Evolutionary conservation across 371 early-diverging fungal genomes (phyloP).

Genomic region (Parasitella parasitica): DNA sequence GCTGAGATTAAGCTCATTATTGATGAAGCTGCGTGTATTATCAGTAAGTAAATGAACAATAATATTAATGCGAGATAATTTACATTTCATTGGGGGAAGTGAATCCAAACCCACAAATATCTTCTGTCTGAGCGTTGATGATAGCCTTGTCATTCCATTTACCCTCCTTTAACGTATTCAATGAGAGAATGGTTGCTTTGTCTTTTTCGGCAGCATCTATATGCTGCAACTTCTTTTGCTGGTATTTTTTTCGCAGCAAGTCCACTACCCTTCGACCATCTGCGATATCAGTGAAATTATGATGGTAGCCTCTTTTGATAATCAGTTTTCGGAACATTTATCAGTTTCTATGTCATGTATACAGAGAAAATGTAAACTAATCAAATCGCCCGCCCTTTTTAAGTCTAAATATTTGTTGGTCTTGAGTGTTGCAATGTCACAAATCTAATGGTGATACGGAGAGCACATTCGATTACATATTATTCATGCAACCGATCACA

Average conservation of each 20-base stretch:
- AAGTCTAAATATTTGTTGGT: neutral
- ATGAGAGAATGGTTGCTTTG: constrained; percentile 25
- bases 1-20: constrained; percentile 47
- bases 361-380: neutral
- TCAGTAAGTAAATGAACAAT: neutral
- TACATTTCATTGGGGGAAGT: constrained; percentile 23
- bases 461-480: too few relatives aligned
- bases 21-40: constrained; percentile 36
- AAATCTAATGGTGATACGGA: too few relatives aligned
- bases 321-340: constrained; percentile 8
- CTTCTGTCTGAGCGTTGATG: neutral
- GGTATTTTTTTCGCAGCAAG: constrained; percentile 12
- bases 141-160: neutral
- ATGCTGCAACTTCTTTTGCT: constrained; percentile 28
- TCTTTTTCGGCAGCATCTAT: constrained; percentile 24
- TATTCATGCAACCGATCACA: too few relatives aligned
- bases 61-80: neutral
- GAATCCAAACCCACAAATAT: constrained; percentile 9
- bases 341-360: neutral
- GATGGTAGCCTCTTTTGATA: neutral
- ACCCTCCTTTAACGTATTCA: neutral
- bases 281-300: neutral
- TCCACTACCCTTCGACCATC: constrained; percentile 10
- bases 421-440: neutral
- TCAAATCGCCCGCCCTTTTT: neutral